Evolutionary conservation across 2,329 filamentous ascomycete species (phyloP).

Genomic region (Paecilomyces sp.): DNA sequence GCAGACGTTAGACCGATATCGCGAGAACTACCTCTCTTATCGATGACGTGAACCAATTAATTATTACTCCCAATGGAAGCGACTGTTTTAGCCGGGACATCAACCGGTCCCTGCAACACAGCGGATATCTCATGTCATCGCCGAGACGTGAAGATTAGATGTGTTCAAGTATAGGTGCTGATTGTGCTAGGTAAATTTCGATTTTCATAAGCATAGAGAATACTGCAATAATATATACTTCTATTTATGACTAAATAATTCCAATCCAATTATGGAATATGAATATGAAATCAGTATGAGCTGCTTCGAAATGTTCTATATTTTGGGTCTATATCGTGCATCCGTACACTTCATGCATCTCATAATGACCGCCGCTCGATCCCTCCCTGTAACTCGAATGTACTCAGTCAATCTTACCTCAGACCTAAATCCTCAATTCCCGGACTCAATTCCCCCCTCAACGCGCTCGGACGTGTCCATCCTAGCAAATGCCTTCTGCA

Average conservation of each 20-base stretch:
- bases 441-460: slow-evolving; percentile 8
- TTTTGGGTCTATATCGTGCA: neutral
- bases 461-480: slow-evolving; percentile 48
- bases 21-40: neutral
- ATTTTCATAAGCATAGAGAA: neutral
- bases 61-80: neutral
- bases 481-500: slow-evolving; percentile 61
- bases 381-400: neutral
- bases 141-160: neutral
- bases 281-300: too few species aligned
- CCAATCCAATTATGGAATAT: too few species aligned
- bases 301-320: too few species aligned
- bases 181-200: neutral
- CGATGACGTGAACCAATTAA: neutral
- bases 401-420: neutral
- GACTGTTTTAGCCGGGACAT: neutral
- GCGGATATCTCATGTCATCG: neutral
- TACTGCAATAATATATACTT: too few species aligned
- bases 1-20: neutral
- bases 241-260: too few species aligned
- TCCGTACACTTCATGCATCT: neutral
- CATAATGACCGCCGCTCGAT: neutral
- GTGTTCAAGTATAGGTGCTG: neutral
- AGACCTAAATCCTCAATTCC: neutral
- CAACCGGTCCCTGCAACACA: neutral